Conservation (phyloP, 306 rosid species). For the Lotus japonicus region DNA sequence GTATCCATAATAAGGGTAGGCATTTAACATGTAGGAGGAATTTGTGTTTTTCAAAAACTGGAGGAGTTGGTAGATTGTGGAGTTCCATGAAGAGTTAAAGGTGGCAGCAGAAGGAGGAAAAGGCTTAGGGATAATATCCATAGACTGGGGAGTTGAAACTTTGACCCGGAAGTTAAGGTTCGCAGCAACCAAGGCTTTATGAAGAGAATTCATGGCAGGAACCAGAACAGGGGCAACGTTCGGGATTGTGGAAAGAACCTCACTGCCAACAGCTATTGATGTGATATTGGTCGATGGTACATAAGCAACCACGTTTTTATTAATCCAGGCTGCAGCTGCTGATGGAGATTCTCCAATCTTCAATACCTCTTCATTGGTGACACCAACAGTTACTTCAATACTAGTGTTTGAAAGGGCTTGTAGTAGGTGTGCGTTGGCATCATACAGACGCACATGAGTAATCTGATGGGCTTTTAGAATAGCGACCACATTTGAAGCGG, state of each 20-base stretch:
- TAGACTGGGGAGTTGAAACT: conserved; percentile 89
- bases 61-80: conserved; percentile 66
- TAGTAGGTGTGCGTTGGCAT: conserved; percentile 69
- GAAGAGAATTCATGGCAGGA: conserved; percentile 90
- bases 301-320: conserved; percentile 77
- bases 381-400: conserved; percentile 80
- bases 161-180: conserved; percentile 72
- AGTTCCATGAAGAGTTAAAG: conserved; percentile 69
- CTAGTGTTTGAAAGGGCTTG: conserved; percentile 74
- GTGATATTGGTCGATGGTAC: conserved; percentile 89
- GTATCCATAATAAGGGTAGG: conserved; percentile 83
- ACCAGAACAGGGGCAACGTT: conserved; percentile 79
- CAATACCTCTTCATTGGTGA: conserved; percentile 78
- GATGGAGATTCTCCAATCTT: conserved; percentile 81
- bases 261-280: conserved; percentile 89
- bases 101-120: conserved; percentile 95
- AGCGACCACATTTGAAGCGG: conserved; percentile 54
- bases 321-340: conserved; percentile 87
- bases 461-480: conserved; percentile 76
- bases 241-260: conserved; percentile 80
- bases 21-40: conserved; percentile 78
- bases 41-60: conserved; percentile 75
- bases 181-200: conserved; percentile 81
- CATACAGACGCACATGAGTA: conserved; percentile 76
- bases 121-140: conserved; percentile 83